Percentiles rank a stretch among this genome's conserved stretches.
Conservation (phyloP, 2,329 filamentous ascomycete genomes). For the Colletotrichum caudatum region DNA sequence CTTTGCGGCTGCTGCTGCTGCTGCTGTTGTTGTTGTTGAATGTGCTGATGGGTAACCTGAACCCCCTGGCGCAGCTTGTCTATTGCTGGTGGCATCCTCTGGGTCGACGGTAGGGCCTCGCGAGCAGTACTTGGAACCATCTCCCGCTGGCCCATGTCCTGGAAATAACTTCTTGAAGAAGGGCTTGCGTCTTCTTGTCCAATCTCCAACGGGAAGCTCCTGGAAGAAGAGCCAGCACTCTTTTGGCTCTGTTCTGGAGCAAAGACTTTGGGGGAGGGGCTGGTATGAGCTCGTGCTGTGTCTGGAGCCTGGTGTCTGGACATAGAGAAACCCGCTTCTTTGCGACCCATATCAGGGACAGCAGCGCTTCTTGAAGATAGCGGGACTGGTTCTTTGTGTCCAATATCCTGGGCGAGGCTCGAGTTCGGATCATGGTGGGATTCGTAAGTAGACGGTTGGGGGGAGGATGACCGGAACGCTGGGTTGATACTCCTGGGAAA, state of each 20-base stretch:
- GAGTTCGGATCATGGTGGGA: constrained; percentile 91
- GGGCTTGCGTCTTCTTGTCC: not conserved
- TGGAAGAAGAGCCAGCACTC: not conserved
- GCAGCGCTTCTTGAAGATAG: constrained; percentile 1
- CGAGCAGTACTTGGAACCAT: constrained; percentile 58
- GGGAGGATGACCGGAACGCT: constrained; percentile 93
- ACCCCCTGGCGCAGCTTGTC: constrained; percentile 24
- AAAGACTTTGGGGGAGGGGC: constrained; percentile 9
- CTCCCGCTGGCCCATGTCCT: constrained; percentile 74
- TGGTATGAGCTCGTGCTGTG: constrained; percentile 3
- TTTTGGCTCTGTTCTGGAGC: not conserved
- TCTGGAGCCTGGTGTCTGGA: constrained; percentile 24
- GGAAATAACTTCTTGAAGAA: constrained; percentile 64
- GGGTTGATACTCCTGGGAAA: constrained; percentile 97
- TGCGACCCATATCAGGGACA: constrained; percentile 17
- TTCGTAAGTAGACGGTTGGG: constrained; percentile 91
- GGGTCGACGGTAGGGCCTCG: constrained; percentile 65
- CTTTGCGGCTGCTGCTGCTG: constrained; percentile 24
- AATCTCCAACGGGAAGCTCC: not conserved
- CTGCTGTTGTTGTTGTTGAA: constrained; percentile 10
- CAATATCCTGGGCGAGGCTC: constrained; percentile 76
- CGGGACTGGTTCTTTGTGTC: constrained; percentile 44
- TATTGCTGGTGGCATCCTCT: constrained; percentile 54
- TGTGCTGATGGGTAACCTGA: constrained; percentile 35
- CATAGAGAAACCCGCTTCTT: constrained; percentile 17